Base-by-base conservation (phyloP, 768 basidiomycete genomes). In the Podaxis sp. region DNA sequence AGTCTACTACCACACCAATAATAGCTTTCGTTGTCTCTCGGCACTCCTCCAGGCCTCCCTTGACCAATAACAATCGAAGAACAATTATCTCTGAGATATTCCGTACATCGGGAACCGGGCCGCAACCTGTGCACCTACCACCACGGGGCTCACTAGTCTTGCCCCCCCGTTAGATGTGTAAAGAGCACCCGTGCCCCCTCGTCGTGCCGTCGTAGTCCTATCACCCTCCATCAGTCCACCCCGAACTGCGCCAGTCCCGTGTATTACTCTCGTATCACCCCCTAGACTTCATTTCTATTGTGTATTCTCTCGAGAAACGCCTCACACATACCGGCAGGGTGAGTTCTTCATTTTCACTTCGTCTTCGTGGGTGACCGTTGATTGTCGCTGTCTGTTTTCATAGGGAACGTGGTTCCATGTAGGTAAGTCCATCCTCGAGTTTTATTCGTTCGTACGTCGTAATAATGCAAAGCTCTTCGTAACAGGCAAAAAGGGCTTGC, bases 381-480 rank as follows among this genome's bases (percentile, higher is more conserved):
- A 59, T 19, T 51, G 52, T 55, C 17, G 40, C 54, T 30, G 65
- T 67, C 59, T 46, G 48, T 61, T 57, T 67, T 44, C 38, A 52
- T 38, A 90, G 89, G 89, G 84, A 44, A 91, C 89, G 36, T 92
- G 82, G 83, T 92, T 83, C 70, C 65, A 85, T 64, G 81, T 80
- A 58, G 85, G 80, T 77, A 19, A 69, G 73, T 68, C 6, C 39
- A 46, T 51, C 61, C 13, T 51, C 48, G 5, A 59, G 24, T 36
- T 66, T 33, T 2, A 22, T 55, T 51, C 24, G 26, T n/a, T 42
- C 12, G 52, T 74, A 52, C 33, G 3, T 26, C 33, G 49, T 59
- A 58, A 24, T 63, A 8, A 57, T 17, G 24, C 7, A 8, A 40
- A 63, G 51, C 51, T 30, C 61, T 42, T 61, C 33, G 58, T 58